Base-by-base conservation (phyloP, 257 asterid species). In the Nicotiana noctiflora region DNA sequence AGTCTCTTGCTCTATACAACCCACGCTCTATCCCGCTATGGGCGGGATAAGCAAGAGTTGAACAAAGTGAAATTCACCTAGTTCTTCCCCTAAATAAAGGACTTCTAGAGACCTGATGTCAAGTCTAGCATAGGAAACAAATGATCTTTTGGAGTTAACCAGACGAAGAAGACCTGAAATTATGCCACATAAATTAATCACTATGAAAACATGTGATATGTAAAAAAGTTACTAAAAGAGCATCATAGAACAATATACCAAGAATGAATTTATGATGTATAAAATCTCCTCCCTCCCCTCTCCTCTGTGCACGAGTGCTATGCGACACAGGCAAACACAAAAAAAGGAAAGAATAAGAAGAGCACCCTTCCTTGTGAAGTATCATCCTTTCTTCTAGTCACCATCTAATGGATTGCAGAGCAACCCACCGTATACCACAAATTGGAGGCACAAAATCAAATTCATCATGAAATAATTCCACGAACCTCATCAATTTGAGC, bases 401-500 rank as follows among this genome's bases (percentile, higher is more conserved):
- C 51, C 60, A 72, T 72, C 61, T 7, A 72, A 72, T 14, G 78
- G 61, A 25, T 13, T 49, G 44, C 77, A 68, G 51, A 72, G 23
- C 49, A 72, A 3, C 56, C 60, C 61, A 56, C 51, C 78, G 8
- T 23, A 13, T 46, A 72, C 40, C 44, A 72, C 25, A 9, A 72
- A 72, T 49, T 23, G 49, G 61, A 72, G 23, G 51, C 76, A 44
- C 40, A 62, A 79, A 40, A 40, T 29, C 18, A 56, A 15, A 19
- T 32, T 6, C 29, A 53, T 2, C 32, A 29, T 46, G 17, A 79
- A 62, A 25, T 66, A 37, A 40, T 65, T 82, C 79, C 81, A 79
- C 86, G 68, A 79, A 95, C 99, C 99, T 90, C 97, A 93, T 88
- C 84, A 94, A 72, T 84, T 90, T 91, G 81, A 95, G 86, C 85